A percentile compares a stretch with the other conserved stretches of the same genome.
phyloP scores from a whole-genome alignment of 2,329 filamentous ascomycete genomes.

The Penicillium sp. region DNA sequence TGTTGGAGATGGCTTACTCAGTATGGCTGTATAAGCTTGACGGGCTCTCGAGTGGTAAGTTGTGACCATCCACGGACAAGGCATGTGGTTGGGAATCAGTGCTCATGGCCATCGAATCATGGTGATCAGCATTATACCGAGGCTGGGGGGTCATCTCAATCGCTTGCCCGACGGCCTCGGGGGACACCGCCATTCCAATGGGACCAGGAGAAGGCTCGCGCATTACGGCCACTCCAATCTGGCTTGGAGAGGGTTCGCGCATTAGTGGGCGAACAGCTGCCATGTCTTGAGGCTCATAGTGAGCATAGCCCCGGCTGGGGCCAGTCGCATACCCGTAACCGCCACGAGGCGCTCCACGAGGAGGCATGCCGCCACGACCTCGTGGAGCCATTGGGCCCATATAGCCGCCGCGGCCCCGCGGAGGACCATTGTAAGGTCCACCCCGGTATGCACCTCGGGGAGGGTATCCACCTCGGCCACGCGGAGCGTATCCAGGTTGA shows the following conservation, averaged over 20 bases:
- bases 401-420: slow-evolving; percentile 46
- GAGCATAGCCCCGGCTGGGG: slow-evolving; percentile 28
- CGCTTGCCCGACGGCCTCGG: slow-evolving; percentile 58
- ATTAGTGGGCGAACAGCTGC: slow-evolving; percentile 19
- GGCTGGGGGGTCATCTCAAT: slow-evolving; percentile 78
- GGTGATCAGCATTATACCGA: slow-evolving; percentile 39
- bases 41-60: slow-evolving; percentile 55
- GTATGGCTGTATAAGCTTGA: slow-evolving; percentile 71
- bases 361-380: slow-evolving; percentile 42
- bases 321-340: slow-evolving; percentile 53
- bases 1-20: slow-evolving; percentile 58
- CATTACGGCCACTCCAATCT: slow-evolving; percentile 35
- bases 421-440: slow-evolving; percentile 39
- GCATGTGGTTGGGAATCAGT: slow-evolving; percentile 24
- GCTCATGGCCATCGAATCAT: slow-evolving; percentile 27
- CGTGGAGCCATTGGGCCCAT: slow-evolving; percentile 35
- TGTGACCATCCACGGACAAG: slow-evolving; percentile 27
- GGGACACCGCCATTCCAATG: slow-evolving; percentile 36
- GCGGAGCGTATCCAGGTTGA: slow-evolving; percentile 47
- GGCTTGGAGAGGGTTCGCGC: slow-evolving; percentile 32
- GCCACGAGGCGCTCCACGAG: slow-evolving; percentile 39
- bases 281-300: slow-evolving; percentile 27
- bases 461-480: slow-evolving; percentile 58
- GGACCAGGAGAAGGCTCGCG: slow-evolving; percentile 33
- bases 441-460: slow-evolving; percentile 47